Conservation (phyloP, 768 basidiomycete genomes). For the Leucosporidium yakuticum region DNA sequence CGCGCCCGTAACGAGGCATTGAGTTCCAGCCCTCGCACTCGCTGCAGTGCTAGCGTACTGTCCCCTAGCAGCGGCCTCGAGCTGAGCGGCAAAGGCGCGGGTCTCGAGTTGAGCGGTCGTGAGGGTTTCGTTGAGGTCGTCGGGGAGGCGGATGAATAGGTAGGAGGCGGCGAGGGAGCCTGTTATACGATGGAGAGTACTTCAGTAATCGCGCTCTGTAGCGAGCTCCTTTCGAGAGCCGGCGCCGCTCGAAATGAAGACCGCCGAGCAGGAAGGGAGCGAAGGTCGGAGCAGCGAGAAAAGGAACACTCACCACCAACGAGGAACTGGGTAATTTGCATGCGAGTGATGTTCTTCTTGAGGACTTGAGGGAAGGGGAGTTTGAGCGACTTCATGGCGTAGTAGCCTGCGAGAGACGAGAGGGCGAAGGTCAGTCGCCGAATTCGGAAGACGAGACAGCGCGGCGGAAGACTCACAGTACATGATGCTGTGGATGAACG, state of each 20-base stretch:
- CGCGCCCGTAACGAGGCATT: conserved; percentile 32
- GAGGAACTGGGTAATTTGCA: conserved; percentile 39
- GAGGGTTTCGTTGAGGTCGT: conserved; percentile 4
- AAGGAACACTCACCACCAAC: conserved; percentile 25
- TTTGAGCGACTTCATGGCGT: conserved; percentile 36
- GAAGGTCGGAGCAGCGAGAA: neutral
- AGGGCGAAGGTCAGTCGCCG: too few species aligned
- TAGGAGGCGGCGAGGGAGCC: conserved; percentile 29
- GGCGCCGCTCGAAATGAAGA: too few species aligned
- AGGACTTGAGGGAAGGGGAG: conserved; percentile 38
- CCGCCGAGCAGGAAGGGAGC: neutral
- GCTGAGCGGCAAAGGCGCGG: conserved; percentile 5
- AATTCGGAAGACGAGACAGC: neutral
- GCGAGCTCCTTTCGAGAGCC: too few species aligned
- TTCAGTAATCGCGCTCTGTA: too few species aligned
- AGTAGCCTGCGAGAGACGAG: conserved; percentile 29
- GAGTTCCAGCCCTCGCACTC: conserved; percentile 5
- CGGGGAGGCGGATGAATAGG: conserved; percentile 34
- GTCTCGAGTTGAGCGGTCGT: conserved; percentile 5
- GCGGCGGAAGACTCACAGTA: neutral
- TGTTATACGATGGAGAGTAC: conserved; percentile 10
- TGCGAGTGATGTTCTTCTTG: conserved; percentile 31
- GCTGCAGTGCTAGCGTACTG: conserved; percentile 18
- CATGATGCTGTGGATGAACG: conserved; percentile 36
- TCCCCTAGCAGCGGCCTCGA: conserved; percentile 1